Evolutionary conservation across 2,329 filamentous ascomycete species (phyloP).

Genomic region (Neonectria punicea): DNA sequence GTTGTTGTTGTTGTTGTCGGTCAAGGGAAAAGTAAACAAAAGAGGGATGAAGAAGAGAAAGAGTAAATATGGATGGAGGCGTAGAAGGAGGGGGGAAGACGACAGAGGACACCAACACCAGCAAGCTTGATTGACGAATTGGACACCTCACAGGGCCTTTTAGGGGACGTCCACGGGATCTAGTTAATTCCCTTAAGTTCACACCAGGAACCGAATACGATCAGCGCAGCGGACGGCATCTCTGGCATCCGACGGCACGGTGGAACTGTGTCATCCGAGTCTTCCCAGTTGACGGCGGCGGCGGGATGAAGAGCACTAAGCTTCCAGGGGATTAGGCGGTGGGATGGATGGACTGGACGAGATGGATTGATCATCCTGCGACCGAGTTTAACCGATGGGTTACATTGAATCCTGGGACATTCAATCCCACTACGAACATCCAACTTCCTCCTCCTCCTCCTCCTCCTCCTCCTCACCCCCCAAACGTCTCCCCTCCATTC

Average conservation of each 20-base stretch:
- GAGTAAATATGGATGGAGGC: not conserved
- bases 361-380: no score
- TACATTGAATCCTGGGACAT: no score
- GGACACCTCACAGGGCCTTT: not conserved
- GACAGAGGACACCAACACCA: not conserved
- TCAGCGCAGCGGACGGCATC: not conserved
- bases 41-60: not conserved
- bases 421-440: no score
- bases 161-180: not conserved
- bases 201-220: conserved; percentile 16
- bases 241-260: not conserved
- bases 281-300: not conserved
- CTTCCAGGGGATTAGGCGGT: not conserved
- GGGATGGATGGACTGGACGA: no score
- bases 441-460: no score
- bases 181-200: not conserved
- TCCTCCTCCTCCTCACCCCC: not conserved
- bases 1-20: not conserved
- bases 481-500: conserved; percentile 55
- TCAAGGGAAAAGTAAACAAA: not conserved
- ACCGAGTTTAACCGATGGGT: not conserved
- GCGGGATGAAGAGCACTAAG: not conserved
- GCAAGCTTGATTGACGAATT: not conserved
- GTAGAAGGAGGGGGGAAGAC: not conserved
- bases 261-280: not conserved